Evolutionary conservation across 345 rosid genomes (phyloP).

Genomic region (Rhodomyrtus tomentosa): DNA sequence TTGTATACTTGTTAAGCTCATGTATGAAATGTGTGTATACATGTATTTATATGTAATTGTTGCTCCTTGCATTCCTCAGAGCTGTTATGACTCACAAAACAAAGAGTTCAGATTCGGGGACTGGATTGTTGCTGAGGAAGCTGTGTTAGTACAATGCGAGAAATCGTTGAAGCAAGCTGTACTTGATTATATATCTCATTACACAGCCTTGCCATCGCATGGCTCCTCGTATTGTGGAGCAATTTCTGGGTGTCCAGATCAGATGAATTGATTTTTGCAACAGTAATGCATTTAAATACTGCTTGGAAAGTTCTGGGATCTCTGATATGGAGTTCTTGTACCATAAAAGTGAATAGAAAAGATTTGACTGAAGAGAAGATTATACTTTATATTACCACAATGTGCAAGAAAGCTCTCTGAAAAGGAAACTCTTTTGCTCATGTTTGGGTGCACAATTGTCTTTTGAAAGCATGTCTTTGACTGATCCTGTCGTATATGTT

Average conservation of each 20-base stretch:
- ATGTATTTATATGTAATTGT: too few species aligned
- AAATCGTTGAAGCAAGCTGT: conserved; percentile 15
- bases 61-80: conserved; percentile 26
- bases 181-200: conserved; percentile 27
- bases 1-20: not conserved
- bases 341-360: not conserved
- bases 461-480: not conserved
- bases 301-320: not conserved
- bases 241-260: not conserved
- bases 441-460: not conserved
- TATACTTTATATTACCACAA: not conserved
- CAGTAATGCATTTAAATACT: not conserved
- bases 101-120: conserved; percentile 9
- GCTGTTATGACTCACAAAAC: conserved; percentile 26
- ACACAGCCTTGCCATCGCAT: not conserved
- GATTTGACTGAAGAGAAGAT: not conserved
- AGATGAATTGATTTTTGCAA: not conserved
- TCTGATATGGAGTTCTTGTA: not conserved
- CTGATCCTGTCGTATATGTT: not conserved
- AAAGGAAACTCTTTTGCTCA: not conserved
- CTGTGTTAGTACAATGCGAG: conserved; percentile 47
- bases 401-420: not conserved
- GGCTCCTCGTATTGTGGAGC: not conserved
- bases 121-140: conserved; percentile 58
- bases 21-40: not conserved